These are phyloP conservation scores for Neonectria faginata DNA, from an alignment of 2,329 filamentous ascomycete species.

Conservation along the genomic window DNA sequence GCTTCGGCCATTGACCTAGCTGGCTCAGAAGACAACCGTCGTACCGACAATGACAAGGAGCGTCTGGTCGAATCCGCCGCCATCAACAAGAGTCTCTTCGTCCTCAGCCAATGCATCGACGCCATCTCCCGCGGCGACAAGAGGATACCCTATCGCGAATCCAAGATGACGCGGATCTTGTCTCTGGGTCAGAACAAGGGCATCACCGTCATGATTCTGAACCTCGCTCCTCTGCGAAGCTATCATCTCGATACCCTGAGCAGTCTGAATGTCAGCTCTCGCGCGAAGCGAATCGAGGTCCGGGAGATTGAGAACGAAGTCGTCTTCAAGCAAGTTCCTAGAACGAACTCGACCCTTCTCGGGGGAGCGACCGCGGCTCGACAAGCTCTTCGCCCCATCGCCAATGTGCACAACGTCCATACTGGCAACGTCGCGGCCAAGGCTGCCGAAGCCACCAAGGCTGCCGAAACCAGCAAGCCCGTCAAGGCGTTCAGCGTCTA, in stretches of 20 bases:
- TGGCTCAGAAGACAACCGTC: slow-evolving; percentile 93
- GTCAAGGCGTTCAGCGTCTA: slow-evolving; percentile 89
- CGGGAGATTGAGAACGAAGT: slow-evolving; percentile 96
- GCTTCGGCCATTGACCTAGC: slow-evolving; percentile 95
- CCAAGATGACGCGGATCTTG: slow-evolving; percentile 96
- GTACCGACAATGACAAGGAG: slow-evolving; percentile 94
- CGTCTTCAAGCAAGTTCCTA: slow-evolving; percentile 81
- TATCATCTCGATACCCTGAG: slow-evolving; percentile 95
- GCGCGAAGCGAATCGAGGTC: slow-evolving; percentile 96
- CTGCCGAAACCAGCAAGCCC: slow-evolving; percentile 72
- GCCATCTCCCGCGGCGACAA: slow-evolving; percentile 82
- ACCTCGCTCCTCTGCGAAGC: slow-evolving; percentile 88
- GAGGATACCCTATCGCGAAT: slow-evolving; percentile 92
- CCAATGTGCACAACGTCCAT: slow-evolving; percentile 80
- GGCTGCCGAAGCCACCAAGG: slow-evolving; percentile 54
- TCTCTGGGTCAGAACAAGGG: slow-evolving; percentile 95
- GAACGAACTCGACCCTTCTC: slow-evolving; percentile 58
- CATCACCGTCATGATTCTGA: slow-evolving; percentile 95
- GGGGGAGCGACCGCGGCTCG: slow-evolving; percentile 61
- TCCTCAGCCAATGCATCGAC: slow-evolving; percentile 94
- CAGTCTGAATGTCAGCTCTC: slow-evolving; percentile 93
- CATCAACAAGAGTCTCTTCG: slow-evolving; percentile 98
- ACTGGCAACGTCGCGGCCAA: slow-evolving; percentile 64
- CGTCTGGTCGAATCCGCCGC: slow-evolving; percentile 93
- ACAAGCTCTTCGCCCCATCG: slow-evolving; percentile 83